A percentile compares a stretch with the other conserved stretches of the same genome.
These are phyloP conservation scores for Cruciata laevipes DNA, from an alignment of 257 asterid species.

Conservation along the genomic window DNA sequence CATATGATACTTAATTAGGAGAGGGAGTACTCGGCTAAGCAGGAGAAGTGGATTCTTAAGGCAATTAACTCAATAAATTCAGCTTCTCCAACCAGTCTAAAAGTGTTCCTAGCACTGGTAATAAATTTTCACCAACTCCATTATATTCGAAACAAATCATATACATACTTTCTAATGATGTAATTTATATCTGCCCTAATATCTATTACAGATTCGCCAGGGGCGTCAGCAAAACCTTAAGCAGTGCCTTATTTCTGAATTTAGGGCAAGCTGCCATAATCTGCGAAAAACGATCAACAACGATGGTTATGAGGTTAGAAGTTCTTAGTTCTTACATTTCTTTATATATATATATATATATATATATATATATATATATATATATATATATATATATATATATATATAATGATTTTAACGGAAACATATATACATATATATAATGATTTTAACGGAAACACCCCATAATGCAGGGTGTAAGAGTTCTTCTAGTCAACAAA, in stretches of 20 bases:
- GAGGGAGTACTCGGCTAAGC: too few relatives aligned
- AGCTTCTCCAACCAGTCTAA: constrained; percentile 23
- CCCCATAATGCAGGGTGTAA: constrained; percentile 13
- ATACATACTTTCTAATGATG: not conserved
- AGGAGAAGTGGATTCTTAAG: constrained; percentile 15
- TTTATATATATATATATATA: too few relatives aligned
- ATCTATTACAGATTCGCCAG: constrained; percentile 12
- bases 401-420: too few relatives aligned
- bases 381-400: too few relatives aligned
- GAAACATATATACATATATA: too few relatives aligned
- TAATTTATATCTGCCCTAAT: not conserved
- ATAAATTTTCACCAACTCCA: not conserved
- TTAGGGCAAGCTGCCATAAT: constrained; percentile 6
- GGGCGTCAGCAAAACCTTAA: constrained; percentile 14
- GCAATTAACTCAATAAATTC: constrained; percentile 11
- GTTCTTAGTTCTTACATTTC: too few relatives aligned
- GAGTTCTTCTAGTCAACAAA: constrained; percentile 11
- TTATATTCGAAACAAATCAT: too few relatives aligned
- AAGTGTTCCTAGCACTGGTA: constrained; percentile 16
- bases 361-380: too few relatives aligned
- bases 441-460: too few relatives aligned
- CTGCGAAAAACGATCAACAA: constrained; percentile 11
- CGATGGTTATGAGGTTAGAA: constrained; percentile 11
- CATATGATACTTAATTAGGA: too few relatives aligned
- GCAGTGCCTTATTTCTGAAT: constrained; percentile 16